Evolutionary conservation across 2,329 filamentous ascomycete species (phyloP).

Genomic region (Aspergillus brasiliensis): DNA sequence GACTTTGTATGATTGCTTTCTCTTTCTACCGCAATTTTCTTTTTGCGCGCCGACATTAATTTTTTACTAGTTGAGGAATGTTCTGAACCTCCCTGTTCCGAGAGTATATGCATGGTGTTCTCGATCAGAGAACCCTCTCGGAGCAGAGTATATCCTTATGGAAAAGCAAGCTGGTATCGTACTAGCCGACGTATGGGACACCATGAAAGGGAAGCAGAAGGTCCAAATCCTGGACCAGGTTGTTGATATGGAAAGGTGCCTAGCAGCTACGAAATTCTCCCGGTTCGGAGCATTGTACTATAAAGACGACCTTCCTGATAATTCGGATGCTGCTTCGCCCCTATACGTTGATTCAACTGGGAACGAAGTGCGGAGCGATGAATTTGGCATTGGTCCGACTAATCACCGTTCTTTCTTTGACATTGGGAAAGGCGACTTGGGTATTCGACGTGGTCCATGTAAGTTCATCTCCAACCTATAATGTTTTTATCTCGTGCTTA

Average conservation of each 20-base stretch:
- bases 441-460: conserved; percentile 30
- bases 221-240: conserved; percentile 22
- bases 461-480: conserved; percentile 9
- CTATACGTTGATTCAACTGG: conserved; percentile 16
- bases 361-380: conserved; percentile 17
- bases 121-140: conserved; percentile 34
- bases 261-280: conserved; percentile 23
- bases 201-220: conserved; percentile 24
- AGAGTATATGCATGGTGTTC: conserved; percentile 37
- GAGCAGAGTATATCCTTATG: conserved; percentile 44
- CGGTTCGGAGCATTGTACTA: conserved; percentile 25
- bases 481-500: conserved; percentile 10
- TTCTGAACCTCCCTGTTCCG: conserved; percentile 32
- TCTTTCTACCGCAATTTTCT: conserved; percentile 1
- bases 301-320: conserved; percentile 18
- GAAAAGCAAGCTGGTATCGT: conserved; percentile 27
- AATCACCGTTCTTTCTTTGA: conserved; percentile 26
- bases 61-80: conserved; percentile 19
- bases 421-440: conserved; percentile 20
- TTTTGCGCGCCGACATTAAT: conserved; percentile 10
- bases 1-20: conserved; percentile 23
- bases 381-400: conserved; percentile 24
- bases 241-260: conserved; percentile 20
- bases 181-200: conserved; percentile 24
- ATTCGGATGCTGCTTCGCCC: conserved; percentile 1